A percentile compares a stretch with the other conserved stretches of the same genome.
Evolutionary conservation across 2,329 filamentous ascomycete genomes (phyloP).

Genomic region (Sarocladium oryzae): DNA sequence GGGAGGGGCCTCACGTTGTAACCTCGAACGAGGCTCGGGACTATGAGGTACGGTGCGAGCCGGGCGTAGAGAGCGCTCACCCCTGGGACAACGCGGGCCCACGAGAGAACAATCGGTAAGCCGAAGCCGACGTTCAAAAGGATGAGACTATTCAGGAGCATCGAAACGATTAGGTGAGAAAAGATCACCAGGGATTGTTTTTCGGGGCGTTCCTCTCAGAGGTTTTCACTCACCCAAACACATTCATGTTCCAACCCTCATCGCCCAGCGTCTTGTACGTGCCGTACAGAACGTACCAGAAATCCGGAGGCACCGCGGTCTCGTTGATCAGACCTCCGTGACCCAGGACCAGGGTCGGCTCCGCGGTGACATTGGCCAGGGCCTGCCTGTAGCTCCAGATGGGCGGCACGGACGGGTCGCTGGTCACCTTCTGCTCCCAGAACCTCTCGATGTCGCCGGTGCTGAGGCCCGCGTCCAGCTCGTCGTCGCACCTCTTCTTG

Average conservation of each 20-base stretch:
- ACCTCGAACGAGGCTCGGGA: not conserved
- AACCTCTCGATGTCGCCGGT: not conserved
- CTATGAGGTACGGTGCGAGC: not conserved
- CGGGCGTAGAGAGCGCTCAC: not conserved
- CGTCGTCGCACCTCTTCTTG: slow-evolving; percentile 7
- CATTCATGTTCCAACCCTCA: not conserved
- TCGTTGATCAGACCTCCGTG: not conserved
- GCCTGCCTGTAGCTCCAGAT: slow-evolving; percentile 5
- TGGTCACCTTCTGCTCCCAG: not conserved
- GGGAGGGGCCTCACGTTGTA: slow-evolving; percentile 6
- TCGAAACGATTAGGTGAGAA: no score
- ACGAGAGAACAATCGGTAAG: not conserved
- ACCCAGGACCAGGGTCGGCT: not conserved
- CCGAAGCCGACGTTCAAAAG: not conserved
- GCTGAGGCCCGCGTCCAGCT: not conserved
- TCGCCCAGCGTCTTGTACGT: not conserved
- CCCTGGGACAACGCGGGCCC: not conserved
- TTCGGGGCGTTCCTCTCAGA: no score
- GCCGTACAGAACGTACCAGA: not conserved
- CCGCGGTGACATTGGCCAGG: slow-evolving; percentile 1
- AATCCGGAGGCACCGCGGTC: not conserved
- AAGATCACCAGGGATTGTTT: no score
- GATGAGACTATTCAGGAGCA: not conserved
- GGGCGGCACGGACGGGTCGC: not conserved
- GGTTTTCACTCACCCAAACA: not conserved